A percentile compares a stretch with the other conserved stretches of the same genome.
Evolutionary conservation across 192 early-diverging fungal species (phyloP).

Genomic region (Coemansia sp.): DNA sequence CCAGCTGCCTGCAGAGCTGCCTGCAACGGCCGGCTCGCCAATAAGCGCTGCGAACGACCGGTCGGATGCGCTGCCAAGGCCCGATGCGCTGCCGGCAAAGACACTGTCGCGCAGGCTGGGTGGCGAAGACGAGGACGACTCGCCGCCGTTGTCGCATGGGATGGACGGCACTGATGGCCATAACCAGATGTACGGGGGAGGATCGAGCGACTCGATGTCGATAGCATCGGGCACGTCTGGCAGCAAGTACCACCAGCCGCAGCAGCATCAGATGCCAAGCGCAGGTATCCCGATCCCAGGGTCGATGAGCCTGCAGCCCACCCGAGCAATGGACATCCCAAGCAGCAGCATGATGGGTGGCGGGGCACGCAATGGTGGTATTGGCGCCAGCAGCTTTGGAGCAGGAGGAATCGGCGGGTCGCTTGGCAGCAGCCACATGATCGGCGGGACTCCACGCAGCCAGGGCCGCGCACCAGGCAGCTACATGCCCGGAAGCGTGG

Average conservation of each 20-base stretch:
- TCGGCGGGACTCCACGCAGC: constrained; percentile 53
- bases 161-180: constrained; percentile 6
- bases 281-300: constrained; percentile 29
- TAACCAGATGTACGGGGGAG: background rate
- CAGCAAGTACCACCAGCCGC: background rate
- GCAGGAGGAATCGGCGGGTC: constrained; percentile 23
- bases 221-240: constrained; percentile 7
- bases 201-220: constrained; percentile 28
- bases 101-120: constrained; percentile 38
- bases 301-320: constrained; percentile 13
- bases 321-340: constrained; percentile 18
- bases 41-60: constrained; percentile 30
- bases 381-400: constrained; percentile 18
- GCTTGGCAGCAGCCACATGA: constrained; percentile 28
- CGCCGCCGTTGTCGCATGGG: constrained; percentile 6
- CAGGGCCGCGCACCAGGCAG: constrained; percentile 52
- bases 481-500: constrained; percentile 55
- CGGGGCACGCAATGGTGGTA: constrained; percentile 23
- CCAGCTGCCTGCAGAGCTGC: constrained; percentile 52
- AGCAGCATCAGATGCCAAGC: constrained; percentile 2
- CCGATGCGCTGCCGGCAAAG: constrained; percentile 46
- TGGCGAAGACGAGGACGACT: background rate
- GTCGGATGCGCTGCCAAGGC: constrained; percentile 51
- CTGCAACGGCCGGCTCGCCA: constrained; percentile 13
- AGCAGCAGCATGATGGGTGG: background rate